A percentile compares a stretch with the other conserved stretches of the same genome.
phyloP scores from a whole-genome alignment of 1,139 yeast species.

The Geotrichum fermentans region DNA sequence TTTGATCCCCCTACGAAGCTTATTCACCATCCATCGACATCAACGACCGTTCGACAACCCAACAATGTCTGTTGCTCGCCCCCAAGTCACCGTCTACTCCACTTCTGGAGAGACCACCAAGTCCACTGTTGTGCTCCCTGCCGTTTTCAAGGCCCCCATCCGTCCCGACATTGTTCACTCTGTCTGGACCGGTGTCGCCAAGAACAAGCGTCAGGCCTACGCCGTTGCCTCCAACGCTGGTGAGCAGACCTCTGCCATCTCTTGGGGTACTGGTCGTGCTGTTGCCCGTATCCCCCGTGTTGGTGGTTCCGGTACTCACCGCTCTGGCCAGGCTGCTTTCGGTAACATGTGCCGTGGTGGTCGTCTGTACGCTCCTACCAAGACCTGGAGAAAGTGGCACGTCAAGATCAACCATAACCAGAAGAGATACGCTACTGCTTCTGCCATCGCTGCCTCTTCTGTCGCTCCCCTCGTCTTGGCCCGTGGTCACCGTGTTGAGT shows the following conservation, averaged over 20 bases:
- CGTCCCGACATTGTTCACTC: constrained; percentile 99
- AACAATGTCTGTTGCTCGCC: constrained; percentile 71
- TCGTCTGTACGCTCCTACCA: constrained; percentile 99
- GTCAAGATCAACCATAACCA: constrained; percentile 99
- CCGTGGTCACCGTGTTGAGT: constrained; percentile 99
- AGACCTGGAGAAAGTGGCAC: constrained; percentile 99
- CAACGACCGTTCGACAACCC: constrained; percentile 15
- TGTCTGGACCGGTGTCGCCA: constrained; percentile 96
- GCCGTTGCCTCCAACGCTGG: constrained; percentile 99
- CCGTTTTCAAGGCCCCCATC: constrained; percentile 99
- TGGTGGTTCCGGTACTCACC: constrained; percentile 99
- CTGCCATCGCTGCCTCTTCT: constrained; percentile 99
- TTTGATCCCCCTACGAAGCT: neutral
- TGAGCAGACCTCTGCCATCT: constrained; percentile 99
- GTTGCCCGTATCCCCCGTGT: constrained; percentile 99
- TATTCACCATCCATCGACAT: constrained; percentile 4
- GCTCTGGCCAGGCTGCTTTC: constrained; percentile 99
- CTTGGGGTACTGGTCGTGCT: constrained; percentile 99
- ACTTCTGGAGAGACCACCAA: constrained; percentile 82
- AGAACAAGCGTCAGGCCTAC: constrained; percentile 99
- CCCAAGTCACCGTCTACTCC: constrained; percentile 94
- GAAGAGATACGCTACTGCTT: constrained; percentile 99
- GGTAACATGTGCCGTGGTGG: constrained; percentile 99
- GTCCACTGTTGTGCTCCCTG: constrained; percentile 88
- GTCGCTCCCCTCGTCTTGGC: constrained; percentile 98